Conservation (phyloP, 768 basidiomycete species). For the Pluteus cervinus region DNA sequence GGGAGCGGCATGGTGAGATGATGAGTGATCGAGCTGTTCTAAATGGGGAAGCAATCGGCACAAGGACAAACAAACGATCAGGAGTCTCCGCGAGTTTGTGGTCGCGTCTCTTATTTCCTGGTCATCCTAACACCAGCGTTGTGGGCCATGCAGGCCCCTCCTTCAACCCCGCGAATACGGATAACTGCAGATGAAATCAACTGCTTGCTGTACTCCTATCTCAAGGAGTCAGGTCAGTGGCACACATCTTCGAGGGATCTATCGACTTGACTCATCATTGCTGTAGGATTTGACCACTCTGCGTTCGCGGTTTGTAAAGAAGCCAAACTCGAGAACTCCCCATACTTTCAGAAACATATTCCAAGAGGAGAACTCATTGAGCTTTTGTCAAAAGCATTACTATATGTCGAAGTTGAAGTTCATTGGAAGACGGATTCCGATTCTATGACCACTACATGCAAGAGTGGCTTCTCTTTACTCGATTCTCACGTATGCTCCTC, state of each 20-base stretch:
- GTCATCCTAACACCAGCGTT: no score
- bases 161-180: slow-evolving; percentile 44
- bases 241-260: not conserved
- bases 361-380: slow-evolving; percentile 79
- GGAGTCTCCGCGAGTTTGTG: no score
- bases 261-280: slow-evolving; percentile 8
- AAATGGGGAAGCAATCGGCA: no score
- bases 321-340: slow-evolving; percentile 62
- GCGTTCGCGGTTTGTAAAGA: slow-evolving; percentile 79
- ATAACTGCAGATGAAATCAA: slow-evolving; percentile 83
- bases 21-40: no score
- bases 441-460: slow-evolving; percentile 58
- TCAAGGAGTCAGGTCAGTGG: slow-evolving; percentile 68
- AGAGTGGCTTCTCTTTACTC: slow-evolving; percentile 65
- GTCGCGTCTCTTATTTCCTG: no score
- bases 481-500: slow-evolving; percentile 66
- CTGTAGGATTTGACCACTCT: slow-evolving; percentile 70
- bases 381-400: slow-evolving; percentile 71
- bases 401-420: slow-evolving; percentile 78
- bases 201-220: slow-evolving; percentile 78
- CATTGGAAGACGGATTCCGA: slow-evolving; percentile 69
- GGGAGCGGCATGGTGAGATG: no score
- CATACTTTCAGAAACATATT: slow-evolving; percentile 65
- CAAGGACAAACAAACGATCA: no score
- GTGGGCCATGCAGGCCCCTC: no score